Evolutionary conservation across 2,329 filamentous ascomycete genomes (phyloP), one percentile per base, ranked within the genome.

Genomic region (Aspergillus spinulosporus): DNA sequence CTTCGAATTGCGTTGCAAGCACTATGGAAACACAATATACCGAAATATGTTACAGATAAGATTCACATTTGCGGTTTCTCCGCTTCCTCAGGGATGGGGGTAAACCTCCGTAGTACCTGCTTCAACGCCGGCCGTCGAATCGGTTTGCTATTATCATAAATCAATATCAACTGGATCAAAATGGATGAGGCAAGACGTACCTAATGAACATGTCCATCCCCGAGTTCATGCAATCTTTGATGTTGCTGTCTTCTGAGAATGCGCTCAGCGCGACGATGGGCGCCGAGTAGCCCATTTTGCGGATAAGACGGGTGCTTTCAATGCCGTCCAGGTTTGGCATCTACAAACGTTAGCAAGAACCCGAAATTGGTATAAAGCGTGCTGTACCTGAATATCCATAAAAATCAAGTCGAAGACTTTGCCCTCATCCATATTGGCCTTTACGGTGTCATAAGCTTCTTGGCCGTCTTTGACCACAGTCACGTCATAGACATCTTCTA

Each of bases 241-340:
- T 85, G 66, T 96, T 96, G 73, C 87, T 91, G 71, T 96, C 92
- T 68, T 96, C 92, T 0, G 90, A 87, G 66, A 96, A 96, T 2
- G 92, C 92, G 8, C 92, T 96, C 44, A 97, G 76, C 0, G 92
- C 92, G 11, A 97, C 91, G 59, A 97, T 96, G 0, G 92, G 92
- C 1, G 89, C 88, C 8, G 83, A 86, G 74, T 94, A 97, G 1
- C 92, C 92, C 78, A 93, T 89, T 69, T 91, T 80, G 5, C 92
- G 85, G 64, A 97, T 96, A 34, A 95, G 78, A 7, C 88, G 84
- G 0, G 92, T 96, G 46, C 88, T 92, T 70, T 96, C 88, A 26
- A 97, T 77, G 1, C 92, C 92, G 67, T 96, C 92, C 11, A 97
- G 82, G 60, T 94, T 95, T 3, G 92, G 92, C 92, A 97, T 97